Evolutionary conservation across 768 basidiomycete genomes (phyloP).

Genomic region (Favolaschia claudopus): DNA sequence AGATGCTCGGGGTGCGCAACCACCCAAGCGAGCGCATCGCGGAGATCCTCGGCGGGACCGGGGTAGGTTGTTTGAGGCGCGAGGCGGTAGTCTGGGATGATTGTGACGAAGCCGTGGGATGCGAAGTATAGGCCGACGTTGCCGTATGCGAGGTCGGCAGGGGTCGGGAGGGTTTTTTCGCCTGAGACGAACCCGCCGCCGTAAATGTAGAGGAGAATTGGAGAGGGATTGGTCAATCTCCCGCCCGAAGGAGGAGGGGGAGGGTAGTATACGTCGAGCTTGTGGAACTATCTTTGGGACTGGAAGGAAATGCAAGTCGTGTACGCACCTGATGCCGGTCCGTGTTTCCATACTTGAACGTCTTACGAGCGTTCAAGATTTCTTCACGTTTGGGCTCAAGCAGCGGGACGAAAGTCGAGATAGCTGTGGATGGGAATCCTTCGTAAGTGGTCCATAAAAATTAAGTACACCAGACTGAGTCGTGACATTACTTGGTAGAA

Average conservation of each 20-base stretch:
- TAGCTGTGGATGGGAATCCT: constrained; percentile 47
- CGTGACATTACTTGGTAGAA: constrained; percentile 7
- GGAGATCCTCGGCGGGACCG: constrained; percentile 60
- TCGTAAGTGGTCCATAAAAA: not conserved
- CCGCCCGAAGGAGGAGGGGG: too few species aligned
- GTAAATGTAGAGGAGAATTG: constrained; percentile 70
- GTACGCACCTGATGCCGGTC: constrained; percentile 57
- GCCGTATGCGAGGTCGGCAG: constrained; percentile 60
- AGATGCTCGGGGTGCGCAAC: constrained; percentile 44
- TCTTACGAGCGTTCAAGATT: constrained; percentile 56
- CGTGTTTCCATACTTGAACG: constrained; percentile 63
- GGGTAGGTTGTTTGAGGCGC: constrained; percentile 66
- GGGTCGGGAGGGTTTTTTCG: constrained; percentile 52
- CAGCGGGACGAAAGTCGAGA: constrained; percentile 55
- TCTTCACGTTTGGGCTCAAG: constrained; percentile 54
- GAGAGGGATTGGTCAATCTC: constrained; percentile 37
- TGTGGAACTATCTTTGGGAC: not conserved
- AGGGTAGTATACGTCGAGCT: constrained; percentile 79
- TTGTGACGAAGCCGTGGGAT: constrained; percentile 61
- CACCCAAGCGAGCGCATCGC: constrained; percentile 66
- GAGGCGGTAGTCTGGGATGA: constrained; percentile 76
- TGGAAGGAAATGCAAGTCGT: not conserved
- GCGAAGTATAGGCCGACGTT: constrained; percentile 70
- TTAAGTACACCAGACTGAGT: not conserved
- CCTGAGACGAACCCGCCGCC: constrained; percentile 71